Percentiles rank a stretch among this genome's conserved stretches.
Conservation (phyloP, 352 stramenopile species). For the Blastocystis sp. region DNA sequence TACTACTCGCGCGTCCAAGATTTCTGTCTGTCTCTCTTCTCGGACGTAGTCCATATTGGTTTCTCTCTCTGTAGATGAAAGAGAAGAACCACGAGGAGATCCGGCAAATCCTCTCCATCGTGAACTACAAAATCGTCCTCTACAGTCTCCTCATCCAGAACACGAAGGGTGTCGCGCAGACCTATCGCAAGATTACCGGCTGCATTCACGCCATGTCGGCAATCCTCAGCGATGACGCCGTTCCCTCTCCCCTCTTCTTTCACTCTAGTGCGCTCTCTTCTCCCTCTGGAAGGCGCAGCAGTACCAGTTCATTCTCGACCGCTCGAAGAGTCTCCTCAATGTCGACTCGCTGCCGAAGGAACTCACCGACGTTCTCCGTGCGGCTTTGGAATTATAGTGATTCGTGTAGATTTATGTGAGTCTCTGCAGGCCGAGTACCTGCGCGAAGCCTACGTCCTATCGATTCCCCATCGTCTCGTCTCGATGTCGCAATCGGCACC, state of each 20-base stretch:
- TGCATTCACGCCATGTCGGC: slow-evolving; percentile 23
- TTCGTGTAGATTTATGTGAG: neutral
- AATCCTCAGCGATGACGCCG: neutral
- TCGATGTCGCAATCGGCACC: neutral
- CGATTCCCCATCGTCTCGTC: neutral
- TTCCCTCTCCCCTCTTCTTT: neutral
- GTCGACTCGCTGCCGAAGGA: no score
- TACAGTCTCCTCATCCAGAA: slow-evolving; percentile 36
- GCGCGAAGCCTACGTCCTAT: neutral
- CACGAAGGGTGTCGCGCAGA: neutral
- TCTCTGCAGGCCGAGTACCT: neutral
- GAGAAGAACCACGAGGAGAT: slow-evolving; percentile 41
- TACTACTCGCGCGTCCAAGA: slow-evolving; percentile 49
- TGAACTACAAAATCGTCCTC: slow-evolving; percentile 51
- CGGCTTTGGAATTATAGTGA: neutral
- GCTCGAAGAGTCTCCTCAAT: no score
- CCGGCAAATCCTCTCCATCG: slow-evolving; percentile 44
- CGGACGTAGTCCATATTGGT: neutral
- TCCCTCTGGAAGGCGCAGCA: slow-evolving; percentile 32
- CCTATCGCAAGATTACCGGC: slow-evolving; percentile 49
- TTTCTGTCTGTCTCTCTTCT: slow-evolving; percentile 33
- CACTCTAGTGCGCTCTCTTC: slow-evolving; percentile 15
- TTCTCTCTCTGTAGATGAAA: neutral
- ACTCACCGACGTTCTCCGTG: no score
- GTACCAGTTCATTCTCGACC: slow-evolving; percentile 47